Evolutionary conservation across 2,329 filamentous ascomycete species (phyloP).

Genomic region (Akanthomyces dipterigenus): DNA sequence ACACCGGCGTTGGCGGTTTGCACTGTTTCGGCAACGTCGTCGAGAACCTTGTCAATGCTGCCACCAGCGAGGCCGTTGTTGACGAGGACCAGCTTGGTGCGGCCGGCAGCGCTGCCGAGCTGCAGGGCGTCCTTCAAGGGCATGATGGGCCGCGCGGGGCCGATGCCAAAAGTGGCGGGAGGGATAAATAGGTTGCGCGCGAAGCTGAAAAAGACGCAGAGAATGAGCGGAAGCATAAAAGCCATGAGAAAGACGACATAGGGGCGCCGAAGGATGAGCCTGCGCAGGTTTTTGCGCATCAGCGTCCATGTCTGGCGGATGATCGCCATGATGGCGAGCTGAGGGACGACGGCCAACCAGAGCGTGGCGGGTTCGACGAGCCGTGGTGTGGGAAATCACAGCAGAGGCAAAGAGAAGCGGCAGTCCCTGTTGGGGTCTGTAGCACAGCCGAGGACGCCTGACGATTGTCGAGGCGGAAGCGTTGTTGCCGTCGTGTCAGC

Average conservation of each 20-base stretch:
- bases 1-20: constrained; percentile 46
- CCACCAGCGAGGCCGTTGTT: constrained; percentile 65
- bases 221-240: constrained; percentile 51
- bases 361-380: neutral
- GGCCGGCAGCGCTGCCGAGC: constrained; percentile 45
- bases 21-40: constrained; percentile 52
- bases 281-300: constrained; percentile 55
- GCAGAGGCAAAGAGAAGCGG: neutral
- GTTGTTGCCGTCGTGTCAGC: neutral
- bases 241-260: constrained; percentile 48
- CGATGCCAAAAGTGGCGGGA: constrained; percentile 69
- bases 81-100: constrained; percentile 69
- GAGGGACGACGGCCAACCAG: neutral
- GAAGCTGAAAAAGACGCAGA: constrained; percentile 58
- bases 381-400: neutral
- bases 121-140: constrained; percentile 58
- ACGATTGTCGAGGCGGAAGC: neutral
- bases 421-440: neutral
- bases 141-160: constrained; percentile 51
- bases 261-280: constrained; percentile 48
- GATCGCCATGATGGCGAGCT: constrained; percentile 39
- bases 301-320: constrained; percentile 54
- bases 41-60: constrained; percentile 65
- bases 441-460: neutral
- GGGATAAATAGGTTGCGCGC: constrained; percentile 79